Conservation (phyloP, 1,284 basidiomycete species). For the Neotropicomus parvogracilis region DNA sequence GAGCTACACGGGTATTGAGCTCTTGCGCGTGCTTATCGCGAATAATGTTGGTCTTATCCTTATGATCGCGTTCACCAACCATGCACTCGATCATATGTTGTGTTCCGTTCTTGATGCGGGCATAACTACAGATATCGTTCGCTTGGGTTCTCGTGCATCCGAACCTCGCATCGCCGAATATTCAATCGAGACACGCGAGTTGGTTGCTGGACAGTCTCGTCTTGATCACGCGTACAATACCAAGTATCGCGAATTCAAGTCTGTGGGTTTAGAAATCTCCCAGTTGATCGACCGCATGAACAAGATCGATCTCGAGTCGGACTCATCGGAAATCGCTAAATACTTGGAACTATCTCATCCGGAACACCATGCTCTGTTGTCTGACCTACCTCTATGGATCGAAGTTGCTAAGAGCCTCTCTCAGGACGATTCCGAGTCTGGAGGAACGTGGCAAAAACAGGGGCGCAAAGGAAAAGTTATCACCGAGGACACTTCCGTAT, state of each 20-base stretch:
- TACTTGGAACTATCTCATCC: constrained; percentile 43
- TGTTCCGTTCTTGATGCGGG: constrained; percentile 54
- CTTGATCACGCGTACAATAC: constrained; percentile 35
- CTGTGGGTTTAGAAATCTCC: constrained; percentile 43
- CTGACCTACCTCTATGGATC: constrained; percentile 44
- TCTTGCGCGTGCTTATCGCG: constrained; percentile 57
- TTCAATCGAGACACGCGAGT: constrained; percentile 56
- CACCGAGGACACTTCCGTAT: constrained; percentile 35
- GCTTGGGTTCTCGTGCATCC: constrained; percentile 57
- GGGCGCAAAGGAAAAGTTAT: constrained; percentile 19
- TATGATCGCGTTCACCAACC: constrained; percentile 73
- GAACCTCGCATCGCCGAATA: constrained; percentile 57
- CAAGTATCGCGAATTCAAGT: constrained; percentile 42
- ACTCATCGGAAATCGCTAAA: constrained; percentile 35
- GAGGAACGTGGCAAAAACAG: constrained; percentile 22
- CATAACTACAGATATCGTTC: constrained; percentile 60
- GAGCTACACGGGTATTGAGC: constrained; percentile 66
- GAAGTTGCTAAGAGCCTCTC: constrained; percentile 18
- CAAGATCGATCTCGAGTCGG: constrained; percentile 36
- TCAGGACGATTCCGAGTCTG: constrained; percentile 22
- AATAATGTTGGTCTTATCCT: constrained; percentile 54
- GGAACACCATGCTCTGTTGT: constrained; percentile 40
- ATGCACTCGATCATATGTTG: constrained; percentile 71
- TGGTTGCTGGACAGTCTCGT: constrained; percentile 40
- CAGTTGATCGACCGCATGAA: constrained; percentile 43